Base-by-base conservation (phyloP, 1,284 basidiomycete genomes). In the Schizophyllum commune region DNA sequence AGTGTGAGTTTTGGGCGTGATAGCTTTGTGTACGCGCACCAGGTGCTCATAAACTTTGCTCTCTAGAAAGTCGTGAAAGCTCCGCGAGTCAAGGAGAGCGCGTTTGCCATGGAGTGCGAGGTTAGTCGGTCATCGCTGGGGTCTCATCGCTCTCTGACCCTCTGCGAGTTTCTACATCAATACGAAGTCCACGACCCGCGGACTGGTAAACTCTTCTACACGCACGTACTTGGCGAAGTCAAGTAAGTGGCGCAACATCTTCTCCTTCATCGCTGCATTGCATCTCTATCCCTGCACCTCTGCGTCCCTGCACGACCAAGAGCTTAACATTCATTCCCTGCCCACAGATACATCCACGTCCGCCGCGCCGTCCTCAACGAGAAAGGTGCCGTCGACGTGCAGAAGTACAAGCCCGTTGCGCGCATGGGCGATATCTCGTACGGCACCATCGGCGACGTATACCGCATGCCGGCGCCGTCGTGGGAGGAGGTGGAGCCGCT, bases 91-190 rank as follows among this genome's bases (percentile, higher is more conserved):
- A 85, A 80, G 63, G 89, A 91, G 70, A 83, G 85, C 58, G 85
- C 83, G 0, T 87, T 89, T 69, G 80, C 80, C 56, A 84, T 90
- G 83, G 88, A 90, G 72, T 89, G 85, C 71, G 81, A 81, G 70
- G 78, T 79, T 61, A 39, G 68, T 58, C 9, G 2, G 17, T 11
- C 34, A 7, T 39, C 13, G 13, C 7, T 13, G 20, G 53, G 33
- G 11, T 54, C 20, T 32, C 21, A 53, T 32, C 22, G 32, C 7
- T 20, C 32, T 55, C 15, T 11, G 21, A 3, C 19, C 20, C 51
- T 56, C 4, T 32, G 13, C n/a, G 59, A 80, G 74, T 71, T 83
- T n/a, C 72, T 73, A 33, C 76, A 82, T 67, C 68, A 75, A 64
- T 65, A 77, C 66, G 76, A 83, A 68, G 75, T 84, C 67, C 67